Conservation (phyloP, 192 early-diverging fungal genomes). For the Haplosporangium gracile region DNA sequence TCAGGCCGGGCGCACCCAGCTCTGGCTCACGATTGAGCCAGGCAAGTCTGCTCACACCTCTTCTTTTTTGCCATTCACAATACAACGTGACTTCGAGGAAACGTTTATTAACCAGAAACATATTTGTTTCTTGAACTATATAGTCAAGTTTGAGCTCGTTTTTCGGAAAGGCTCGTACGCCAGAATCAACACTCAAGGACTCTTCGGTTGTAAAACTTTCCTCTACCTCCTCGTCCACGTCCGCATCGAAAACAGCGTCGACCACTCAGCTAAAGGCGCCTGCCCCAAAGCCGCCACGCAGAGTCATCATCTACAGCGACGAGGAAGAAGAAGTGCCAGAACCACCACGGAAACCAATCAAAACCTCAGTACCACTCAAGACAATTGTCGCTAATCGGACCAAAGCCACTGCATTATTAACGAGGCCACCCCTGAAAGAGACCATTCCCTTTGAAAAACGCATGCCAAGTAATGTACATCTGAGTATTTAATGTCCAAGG, state of each 20-base stretch:
- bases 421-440: not conserved
- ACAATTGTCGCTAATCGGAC: not conserved
- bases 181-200: not conserved
- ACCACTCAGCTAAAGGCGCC: not conserved
- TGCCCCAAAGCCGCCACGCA: constrained; percentile 8
- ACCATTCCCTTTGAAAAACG: constrained; percentile 34
- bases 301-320: constrained; percentile 32
- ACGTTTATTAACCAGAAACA: not conserved
- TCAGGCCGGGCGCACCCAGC: not conserved
- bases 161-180: constrained; percentile 12
- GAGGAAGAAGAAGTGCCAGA: not conserved
- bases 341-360: not conserved
- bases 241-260: not conserved
- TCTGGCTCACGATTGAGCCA: constrained; percentile 14
- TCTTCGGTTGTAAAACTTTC: not conserved
- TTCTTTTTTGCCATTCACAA: not conserved
- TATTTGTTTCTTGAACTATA: not conserved
- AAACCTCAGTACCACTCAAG: not conserved
- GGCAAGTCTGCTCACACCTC: not conserved
- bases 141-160: constrained; percentile 27
- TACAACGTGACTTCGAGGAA: no score
- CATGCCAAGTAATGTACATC: constrained; percentile 29
- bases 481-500: not conserved
- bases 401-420: not conserved
- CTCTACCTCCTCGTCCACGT: not conserved